Conservation (phyloP, 208 protist species). For the Wallacemonas rigidus region DNA sequence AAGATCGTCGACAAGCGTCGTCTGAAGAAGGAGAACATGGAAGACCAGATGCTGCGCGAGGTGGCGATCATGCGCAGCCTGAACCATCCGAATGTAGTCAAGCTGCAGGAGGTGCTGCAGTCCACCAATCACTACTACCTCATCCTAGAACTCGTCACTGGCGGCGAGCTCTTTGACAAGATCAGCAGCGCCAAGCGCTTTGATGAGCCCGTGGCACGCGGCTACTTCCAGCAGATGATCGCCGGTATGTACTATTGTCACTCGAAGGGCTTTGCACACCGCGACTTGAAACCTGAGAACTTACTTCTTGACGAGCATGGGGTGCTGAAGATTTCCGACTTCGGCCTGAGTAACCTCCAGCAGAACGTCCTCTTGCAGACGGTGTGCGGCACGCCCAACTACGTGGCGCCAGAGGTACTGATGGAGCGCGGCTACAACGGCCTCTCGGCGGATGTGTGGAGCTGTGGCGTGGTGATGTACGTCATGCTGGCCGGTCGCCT, state of each 20-base stretch:
- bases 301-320: slow-evolving; percentile 77
- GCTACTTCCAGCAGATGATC: slow-evolving; percentile 97
- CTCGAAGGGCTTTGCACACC: slow-evolving; percentile 83
- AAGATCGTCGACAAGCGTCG: slow-evolving; percentile 91
- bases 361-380: slow-evolving; percentile 83
- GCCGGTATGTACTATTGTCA: slow-evolving; percentile 94
- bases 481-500: slow-evolving; percentile 93
- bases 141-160: slow-evolving; percentile 89
- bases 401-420: slow-evolving; percentile 94
- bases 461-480: slow-evolving; percentile 95
- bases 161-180: slow-evolving; percentile 94
- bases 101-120: slow-evolving; percentile 88
- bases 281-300: slow-evolving; percentile 94
- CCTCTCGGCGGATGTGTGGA: slow-evolving; percentile 96
- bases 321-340: slow-evolving; percentile 91
- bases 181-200: slow-evolving; percentile 88
- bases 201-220: slow-evolving; percentile 77
- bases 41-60: slow-evolving; percentile 91
- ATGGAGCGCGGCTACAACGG: slow-evolving; percentile 93
- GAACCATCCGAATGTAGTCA: slow-evolving; percentile 82
- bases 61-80: slow-evolving; percentile 88
- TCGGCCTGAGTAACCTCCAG: slow-evolving; percentile 92
- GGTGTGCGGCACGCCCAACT: slow-evolving; percentile 92
- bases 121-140: slow-evolving; percentile 90
- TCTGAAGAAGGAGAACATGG: slow-evolving; percentile 86